Base-by-base conservation (phyloP, 1,284 basidiomycete species). In the Schizopora paradoxa region DNA sequence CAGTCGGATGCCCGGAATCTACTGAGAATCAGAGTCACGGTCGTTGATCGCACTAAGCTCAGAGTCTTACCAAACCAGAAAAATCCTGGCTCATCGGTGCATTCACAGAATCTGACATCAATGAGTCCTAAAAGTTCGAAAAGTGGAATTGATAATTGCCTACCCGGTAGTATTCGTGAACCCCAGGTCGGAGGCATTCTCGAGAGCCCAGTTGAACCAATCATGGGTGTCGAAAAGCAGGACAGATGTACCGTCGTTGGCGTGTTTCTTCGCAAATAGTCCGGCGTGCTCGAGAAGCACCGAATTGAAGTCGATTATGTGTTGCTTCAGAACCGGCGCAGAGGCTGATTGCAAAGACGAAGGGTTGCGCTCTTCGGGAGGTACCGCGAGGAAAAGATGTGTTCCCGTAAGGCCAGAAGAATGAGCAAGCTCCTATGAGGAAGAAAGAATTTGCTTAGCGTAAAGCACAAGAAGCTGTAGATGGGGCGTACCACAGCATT, bases 381-480 rank as follows among this genome's bases (percentile, higher is more conserved):
- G 74, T 16, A 77, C 73, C 52, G 75, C 77, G 54, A 77, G 58
- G 61, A 78, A 77, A 28, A 78, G 64, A 52, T 77, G 72, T 3
- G 68, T 66, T 3, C 59, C 60, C 45, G 55, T 61, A 6, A 76
- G 66, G 35, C 72, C 70, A 34, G 62, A 61, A 33, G 65, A 49
- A 51, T 69, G 65, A 0, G 71, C 70, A 35, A 56, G 58, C 63
- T 67, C 66, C 74, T 71, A 50, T 8, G 43, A 52, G 42, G 52
- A 53, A 18, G 13, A 48, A 26, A 6, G 13, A 21, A 31, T 16
- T 10, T 21, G 6, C 4, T 18, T 18, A n/a, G 8, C n/a, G 19
- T 13, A 5, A 26, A n/a, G 35, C 27, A 6, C 8, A 31, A 11
- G 19, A 11, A 14, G 27, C 27, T 10, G 40, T 7, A n/a, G 31